These are phyloP conservation scores for Eimeria necatrix DNA, from an alignment of 169 alveolate species.

Conservation along the genomic window DNA sequence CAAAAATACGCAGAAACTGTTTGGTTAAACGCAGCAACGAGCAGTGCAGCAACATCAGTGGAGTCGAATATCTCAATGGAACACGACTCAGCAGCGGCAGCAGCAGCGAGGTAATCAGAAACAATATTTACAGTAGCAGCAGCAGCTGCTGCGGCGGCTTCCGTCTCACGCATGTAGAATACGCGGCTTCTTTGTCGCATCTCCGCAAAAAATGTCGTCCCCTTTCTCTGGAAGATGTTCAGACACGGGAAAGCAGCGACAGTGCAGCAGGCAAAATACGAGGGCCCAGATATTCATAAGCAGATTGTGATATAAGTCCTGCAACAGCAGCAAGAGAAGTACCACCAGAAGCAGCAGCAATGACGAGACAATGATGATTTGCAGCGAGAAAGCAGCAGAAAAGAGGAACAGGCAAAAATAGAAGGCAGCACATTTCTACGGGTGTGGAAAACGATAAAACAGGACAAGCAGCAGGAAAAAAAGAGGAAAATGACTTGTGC, in stretches of 20 bases:
- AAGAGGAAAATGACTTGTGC: not conserved
- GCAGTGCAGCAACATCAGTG: not conserved
- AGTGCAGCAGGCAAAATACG: conserved; percentile 10
- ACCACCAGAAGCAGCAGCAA: not conserved
- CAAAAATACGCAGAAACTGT: not conserved
- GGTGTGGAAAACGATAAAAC: not conserved
- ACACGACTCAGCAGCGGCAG: not conserved
- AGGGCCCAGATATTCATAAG: conserved; percentile 58
- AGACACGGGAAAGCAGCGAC: conserved; percentile 64
- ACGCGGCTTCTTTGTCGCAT: not conserved
- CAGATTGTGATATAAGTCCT: conserved; percentile 74
- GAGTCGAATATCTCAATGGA: not conserved
- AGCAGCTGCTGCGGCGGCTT: not conserved
- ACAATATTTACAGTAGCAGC: not conserved
- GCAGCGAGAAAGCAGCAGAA: not conserved
- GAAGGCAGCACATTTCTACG: not conserved
- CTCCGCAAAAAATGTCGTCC: not conserved
- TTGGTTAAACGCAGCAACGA: not conserved
- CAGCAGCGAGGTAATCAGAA: not conserved
- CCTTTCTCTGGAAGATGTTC: conserved; percentile 63
- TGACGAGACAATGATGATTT: not conserved
- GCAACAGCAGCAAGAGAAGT: not conserved
- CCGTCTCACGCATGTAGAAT: not conserved
- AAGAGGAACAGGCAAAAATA: not conserved
- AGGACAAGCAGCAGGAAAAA: not conserved